Evolutionary conservation across 2,329 filamentous ascomycete genomes (phyloP).

Genomic region (Ophiostoma quercus): DNA sequence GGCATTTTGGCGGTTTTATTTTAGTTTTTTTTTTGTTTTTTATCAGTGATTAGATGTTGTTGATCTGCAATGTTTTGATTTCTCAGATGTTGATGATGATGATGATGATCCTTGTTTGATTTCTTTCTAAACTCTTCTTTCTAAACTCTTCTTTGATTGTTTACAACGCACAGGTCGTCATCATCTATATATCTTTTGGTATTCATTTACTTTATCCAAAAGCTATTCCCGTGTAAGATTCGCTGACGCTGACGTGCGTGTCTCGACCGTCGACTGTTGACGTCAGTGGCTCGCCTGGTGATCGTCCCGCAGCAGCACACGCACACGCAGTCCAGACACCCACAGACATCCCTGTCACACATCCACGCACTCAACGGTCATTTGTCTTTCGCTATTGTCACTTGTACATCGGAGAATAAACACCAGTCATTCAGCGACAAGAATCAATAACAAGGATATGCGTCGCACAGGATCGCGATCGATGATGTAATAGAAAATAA

Average conservation of each 20-base stretch:
- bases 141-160: too few species aligned
- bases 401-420: not conserved
- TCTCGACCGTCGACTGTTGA: not conserved
- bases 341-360: not conserved
- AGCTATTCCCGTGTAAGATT: too few species aligned
- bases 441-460: not conserved
- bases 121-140: not conserved
- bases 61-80: not conserved
- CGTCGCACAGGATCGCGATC: not conserved
- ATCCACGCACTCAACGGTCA: not conserved
- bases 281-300: not conserved
- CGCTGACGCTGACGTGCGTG: not conserved
- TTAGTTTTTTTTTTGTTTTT: not conserved
- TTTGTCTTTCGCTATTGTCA: not conserved
- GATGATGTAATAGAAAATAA: not conserved
- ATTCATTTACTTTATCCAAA: too few species aligned
- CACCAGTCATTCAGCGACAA: not conserved
- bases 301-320: not conserved
- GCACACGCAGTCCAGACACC: not conserved
- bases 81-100: not conserved
- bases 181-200: too few species aligned
- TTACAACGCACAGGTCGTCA: too few species aligned
- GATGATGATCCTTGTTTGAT: not conserved
- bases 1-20: slow-evolving; percentile 28
- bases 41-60: too few species aligned